These are phyloP conservation scores for Candida sphagnicola DNA, from an alignment of 805 yeast genomes.

Conservation along the genomic window DNA sequence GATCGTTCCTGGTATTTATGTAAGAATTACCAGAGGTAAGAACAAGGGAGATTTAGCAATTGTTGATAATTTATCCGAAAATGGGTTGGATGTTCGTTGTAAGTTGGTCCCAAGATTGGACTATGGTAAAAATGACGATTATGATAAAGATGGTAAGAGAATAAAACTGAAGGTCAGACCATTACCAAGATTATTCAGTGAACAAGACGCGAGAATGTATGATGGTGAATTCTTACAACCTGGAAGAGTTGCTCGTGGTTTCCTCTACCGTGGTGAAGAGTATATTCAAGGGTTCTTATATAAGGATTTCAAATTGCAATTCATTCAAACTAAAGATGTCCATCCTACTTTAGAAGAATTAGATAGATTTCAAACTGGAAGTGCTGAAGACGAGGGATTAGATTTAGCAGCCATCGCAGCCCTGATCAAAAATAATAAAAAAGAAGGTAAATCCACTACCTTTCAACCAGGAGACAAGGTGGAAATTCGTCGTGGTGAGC, in stretches of 20 bases:
- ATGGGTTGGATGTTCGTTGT: constrained; percentile 92
- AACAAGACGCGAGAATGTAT: constrained; percentile 80
- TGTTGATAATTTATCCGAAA: constrained; percentile 89
- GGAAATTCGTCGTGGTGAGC: constrained; percentile 90
- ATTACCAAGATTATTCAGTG: constrained; percentile 80
- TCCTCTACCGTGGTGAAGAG: constrained; percentile 79
- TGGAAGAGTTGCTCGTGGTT: constrained; percentile 58
- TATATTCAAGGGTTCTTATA: constrained; percentile 83
- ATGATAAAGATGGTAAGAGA: constrained; percentile 44
- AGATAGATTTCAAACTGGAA: constrained; percentile 71
- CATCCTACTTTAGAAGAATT: constrained; percentile 87
- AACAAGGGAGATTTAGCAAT: constrained; percentile 91
- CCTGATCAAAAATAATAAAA: constrained; percentile 56
- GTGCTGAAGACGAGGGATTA: constrained; percentile 74
- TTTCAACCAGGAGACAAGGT: constrained; percentile 95
- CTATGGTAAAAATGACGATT: constrained; percentile 64
- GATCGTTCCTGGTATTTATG: constrained; percentile 87
- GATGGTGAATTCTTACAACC: constrained; percentile 72
- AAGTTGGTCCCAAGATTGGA: constrained; percentile 91
- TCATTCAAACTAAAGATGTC: constrained; percentile 74
- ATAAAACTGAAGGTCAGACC: constrained; percentile 67
- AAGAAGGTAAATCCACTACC: constrained; percentile 26
- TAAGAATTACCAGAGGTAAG: constrained; percentile 84
- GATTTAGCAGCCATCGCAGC: constrained; percentile 86
- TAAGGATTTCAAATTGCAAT: constrained; percentile 83